These are phyloP conservation scores for Acacia melanoxylon DNA, from an alignment of 306 rosid genomes.

Conservation along the genomic window DNA sequence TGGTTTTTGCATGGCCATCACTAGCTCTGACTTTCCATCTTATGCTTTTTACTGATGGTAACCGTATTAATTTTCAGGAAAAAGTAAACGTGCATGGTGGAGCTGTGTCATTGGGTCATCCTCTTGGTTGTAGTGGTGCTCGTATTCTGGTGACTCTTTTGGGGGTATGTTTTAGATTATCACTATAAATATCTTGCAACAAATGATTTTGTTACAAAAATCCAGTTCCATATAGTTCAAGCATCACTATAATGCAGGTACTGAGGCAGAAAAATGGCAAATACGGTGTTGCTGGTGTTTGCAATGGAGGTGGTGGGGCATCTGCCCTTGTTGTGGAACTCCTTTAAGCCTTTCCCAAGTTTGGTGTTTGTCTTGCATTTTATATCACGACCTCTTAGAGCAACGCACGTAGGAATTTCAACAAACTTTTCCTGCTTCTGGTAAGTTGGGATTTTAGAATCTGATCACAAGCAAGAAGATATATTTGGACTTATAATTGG, in stretches of 20 bases:
- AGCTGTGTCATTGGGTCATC: constrained; percentile 95
- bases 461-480: constrained; percentile 13
- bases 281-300: constrained; percentile 91
- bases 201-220: neutral
- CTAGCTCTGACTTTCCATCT: constrained; percentile 5
- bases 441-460: constrained; percentile 25
- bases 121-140: constrained; percentile 99
- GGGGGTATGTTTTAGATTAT: constrained; percentile 59
- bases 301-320: constrained; percentile 99
- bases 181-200: neutral
- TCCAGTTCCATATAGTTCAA: constrained; percentile 5
- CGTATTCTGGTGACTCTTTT: constrained; percentile 93
- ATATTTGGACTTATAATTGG: constrained; percentile 3
- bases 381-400: constrained; percentile 2
- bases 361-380: constrained; percentile 2
- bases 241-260: constrained; percentile 48
- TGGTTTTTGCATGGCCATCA: neutral
- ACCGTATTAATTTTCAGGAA: constrained; percentile 47
- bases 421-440: constrained; percentile 7
- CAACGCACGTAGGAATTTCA: constrained; percentile 6
- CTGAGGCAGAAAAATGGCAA: constrained; percentile 85
- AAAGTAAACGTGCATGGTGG: constrained; percentile 94
- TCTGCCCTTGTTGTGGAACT: constrained; percentile 98
- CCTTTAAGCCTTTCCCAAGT: constrained; percentile 41
- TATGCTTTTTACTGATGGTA: constrained; percentile 17